Evolutionary conservation across 2,329 filamentous ascomycete species (phyloP), one percentile per base, ranked within the genome.

Genomic region (Penicillium sp.): DNA sequence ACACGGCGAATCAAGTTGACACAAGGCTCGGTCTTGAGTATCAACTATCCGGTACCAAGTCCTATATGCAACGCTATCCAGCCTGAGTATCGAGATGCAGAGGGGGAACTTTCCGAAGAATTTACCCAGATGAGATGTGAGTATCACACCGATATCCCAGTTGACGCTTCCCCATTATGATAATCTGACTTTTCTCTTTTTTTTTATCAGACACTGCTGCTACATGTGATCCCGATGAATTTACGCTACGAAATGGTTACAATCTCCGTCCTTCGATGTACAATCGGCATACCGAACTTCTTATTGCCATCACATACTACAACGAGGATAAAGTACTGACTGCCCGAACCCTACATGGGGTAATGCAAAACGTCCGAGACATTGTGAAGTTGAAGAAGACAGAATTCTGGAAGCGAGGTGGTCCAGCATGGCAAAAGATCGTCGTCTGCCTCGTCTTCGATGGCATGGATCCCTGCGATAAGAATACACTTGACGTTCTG

Each of bases 321-420:
- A 97, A 97, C 78, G 92, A 97, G 82, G 92, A 97, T 80, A 97
- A 97, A 81, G 85, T 90, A 31, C 81, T 97, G 61, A 89, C 93
- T 32, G 83, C 92, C 51, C 86, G 92, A 77, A 97, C 92, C 1
- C 81, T 97, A 54, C 92, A 97, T 75, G 90, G 92, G 79, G 91
- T 96, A 50, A 97, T 97, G 92, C 91, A 96, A 75, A 97, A 97
- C 75, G 92, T 97, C 67, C 88, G 92, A 60, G 92, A 97, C 69
- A 97, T 97, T 72, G 92, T 96, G 70, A 96, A 96, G 78, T 82
- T 97, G 61, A 97, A 97, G 79, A 96, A 94, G 79, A 96, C 93
- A 24, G 92, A 93, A 66, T 97, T 97, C 80, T 97, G 93, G 92
- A 96, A 96, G 79, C 94, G 95, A 79, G 93, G 92, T 66, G 92